These are phyloP conservation scores for Rhododendron vialii DNA, from an alignment of 148 eudicot genomes.

Conservation along the genomic window DNA sequence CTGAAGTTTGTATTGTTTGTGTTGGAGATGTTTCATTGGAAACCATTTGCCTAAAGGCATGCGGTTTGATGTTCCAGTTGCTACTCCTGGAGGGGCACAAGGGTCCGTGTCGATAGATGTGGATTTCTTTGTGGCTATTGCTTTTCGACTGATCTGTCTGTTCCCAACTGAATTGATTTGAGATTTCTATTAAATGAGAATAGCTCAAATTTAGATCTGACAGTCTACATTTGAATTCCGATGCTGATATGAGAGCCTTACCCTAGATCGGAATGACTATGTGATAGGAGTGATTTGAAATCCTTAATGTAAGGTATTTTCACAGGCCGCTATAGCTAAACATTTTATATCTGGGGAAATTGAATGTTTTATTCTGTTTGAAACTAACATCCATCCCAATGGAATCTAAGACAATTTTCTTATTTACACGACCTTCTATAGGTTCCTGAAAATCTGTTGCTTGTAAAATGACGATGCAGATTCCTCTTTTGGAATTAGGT, in stretches of 20 bases:
- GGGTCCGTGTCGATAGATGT: not conserved
- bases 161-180: not conserved
- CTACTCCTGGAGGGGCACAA: not conserved
- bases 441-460: slow-evolving; percentile 3
- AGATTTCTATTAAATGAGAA: not conserved
- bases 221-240: not conserved
- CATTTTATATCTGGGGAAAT: not conserved
- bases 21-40: not conserved
- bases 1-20: not conserved
- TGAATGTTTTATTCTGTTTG: not conserved
- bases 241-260: not conserved
- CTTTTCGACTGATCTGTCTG: not conserved
- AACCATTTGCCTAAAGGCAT: not conserved
- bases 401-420: not conserved
- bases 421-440: not conserved
- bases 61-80: not conserved
- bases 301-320: not conserved
- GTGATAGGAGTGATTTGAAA: not conserved
- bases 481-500: not conserved
- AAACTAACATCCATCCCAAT: not conserved
- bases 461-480: not conserved
- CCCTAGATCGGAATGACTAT: not conserved
- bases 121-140: not conserved
- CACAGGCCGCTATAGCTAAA: not conserved
- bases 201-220: not conserved